Evolutionary conservation across 176 grass and related monocot genomes (phyloP), one percentile per base, ranked within the genome.

Genomic region (Dactylis glomerata): DNA sequence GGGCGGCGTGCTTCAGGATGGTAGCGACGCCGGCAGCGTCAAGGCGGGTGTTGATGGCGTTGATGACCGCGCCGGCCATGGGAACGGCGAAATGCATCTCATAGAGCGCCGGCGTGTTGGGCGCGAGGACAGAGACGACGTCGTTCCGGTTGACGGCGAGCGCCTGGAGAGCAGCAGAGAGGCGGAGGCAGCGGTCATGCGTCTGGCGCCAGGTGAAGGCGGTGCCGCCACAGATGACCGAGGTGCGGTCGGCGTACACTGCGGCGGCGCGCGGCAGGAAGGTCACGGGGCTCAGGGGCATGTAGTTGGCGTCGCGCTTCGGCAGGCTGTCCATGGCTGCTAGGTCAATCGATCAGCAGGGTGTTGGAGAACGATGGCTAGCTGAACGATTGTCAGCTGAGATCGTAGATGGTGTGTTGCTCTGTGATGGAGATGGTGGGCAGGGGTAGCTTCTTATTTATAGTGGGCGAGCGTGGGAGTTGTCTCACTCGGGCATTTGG

Each of bases 31-130:
- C 90, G 24, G 8, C 23, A 8, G 92, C 89, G 40, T 94, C 92
- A 26, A 94, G 92, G 17, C 89, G 89, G 16, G 86, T 94, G 89
- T 94, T 94, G 78, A 94, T 82, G 51, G 92, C 59, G 92, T 94
- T 94, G 22, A 94, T 83, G 46, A 94, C 86, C 13, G 89, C 89
- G 28, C 92, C 92, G 62, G 89, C 87, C 92, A 94, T 94, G 16
- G 92, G 92, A 34, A 91, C 92, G 1, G 83, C 89, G 51, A 94
- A 94, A 80, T 94, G 92, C 92, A 92, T 89, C 87, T 94, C 92
- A 72, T 91, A 92, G 76, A 91, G 81, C 7, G 92, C 92, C 58
- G 92, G 92, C 19, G 89, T 77, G 61, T 94, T 94, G 0, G 92
- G 92, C 14, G 92, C 92, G 2, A 94, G 83, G 1, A 91, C 86